These are phyloP conservation scores for Phytophthora nicotianae DNA, from an alignment of 352 stramenopile species.

Conservation along the genomic window DNA sequence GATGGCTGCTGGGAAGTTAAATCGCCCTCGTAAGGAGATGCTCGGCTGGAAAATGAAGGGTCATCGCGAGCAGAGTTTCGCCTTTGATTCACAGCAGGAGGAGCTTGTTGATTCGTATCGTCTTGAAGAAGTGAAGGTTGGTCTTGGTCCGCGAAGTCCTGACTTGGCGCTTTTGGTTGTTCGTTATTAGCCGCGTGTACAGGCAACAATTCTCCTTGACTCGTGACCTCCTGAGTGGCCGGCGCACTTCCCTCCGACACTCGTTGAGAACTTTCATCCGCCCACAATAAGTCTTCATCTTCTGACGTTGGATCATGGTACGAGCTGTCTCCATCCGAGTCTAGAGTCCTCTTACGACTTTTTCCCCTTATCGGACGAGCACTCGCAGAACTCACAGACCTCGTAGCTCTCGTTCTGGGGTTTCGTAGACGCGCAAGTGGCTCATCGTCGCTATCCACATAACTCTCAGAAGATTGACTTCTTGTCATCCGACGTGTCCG, in stretches of 20 bases:
- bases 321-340: constrained; percentile 15
- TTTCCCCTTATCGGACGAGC: not conserved
- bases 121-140: constrained; percentile 15
- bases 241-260: not conserved
- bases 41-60: not conserved
- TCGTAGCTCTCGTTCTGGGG: not conserved
- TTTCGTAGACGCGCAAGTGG: constrained; percentile 4
- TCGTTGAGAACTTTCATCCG: not conserved
- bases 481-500: not conserved
- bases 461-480: constrained; percentile 2
- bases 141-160: not conserved
- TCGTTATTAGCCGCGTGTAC: not conserved
- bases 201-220: constrained; percentile 17
- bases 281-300: constrained; percentile 14
- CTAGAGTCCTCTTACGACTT: constrained; percentile 2
- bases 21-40: not conserved
- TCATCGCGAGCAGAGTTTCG: constrained; percentile 1
- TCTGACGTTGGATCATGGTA: constrained; percentile 23
- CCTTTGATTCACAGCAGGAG: not conserved
- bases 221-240: constrained; percentile 15
- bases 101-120: not conserved
- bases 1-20: not conserved
- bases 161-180: not conserved
- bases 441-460: constrained; percentile 4
- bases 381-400: not conserved